Conservation (phyloP, 129 eudicot species). For the Mikania micrantha region DNA sequence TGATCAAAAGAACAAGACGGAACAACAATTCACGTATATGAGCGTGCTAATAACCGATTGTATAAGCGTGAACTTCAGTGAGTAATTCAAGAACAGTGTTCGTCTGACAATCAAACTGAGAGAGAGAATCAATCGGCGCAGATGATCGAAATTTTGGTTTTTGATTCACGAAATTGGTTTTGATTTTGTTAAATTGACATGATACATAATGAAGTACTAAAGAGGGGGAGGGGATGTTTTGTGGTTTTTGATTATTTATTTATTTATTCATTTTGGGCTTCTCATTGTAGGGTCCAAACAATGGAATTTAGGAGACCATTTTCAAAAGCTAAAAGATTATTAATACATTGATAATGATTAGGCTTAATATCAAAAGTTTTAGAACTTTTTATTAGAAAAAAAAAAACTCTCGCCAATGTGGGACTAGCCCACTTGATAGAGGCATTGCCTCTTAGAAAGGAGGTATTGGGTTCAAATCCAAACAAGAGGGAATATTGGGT, state of each 20-base stretch:
- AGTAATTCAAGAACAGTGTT: background rate
- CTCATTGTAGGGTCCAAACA: conserved; percentile 10
- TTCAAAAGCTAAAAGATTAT: background rate
- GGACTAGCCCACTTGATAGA: too few species aligned
- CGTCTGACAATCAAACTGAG: background rate
- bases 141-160: conserved; percentile 10
- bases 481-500: too few species aligned
- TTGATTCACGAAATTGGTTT: conserved; percentile 14
- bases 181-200: conserved; percentile 12
- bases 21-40: conserved; percentile 8
- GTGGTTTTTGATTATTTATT: conserved; percentile 15
- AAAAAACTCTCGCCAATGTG: too few species aligned
- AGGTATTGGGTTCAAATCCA: too few species aligned
- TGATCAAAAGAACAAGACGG: conserved; percentile 21
- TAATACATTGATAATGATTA: too few species aligned
- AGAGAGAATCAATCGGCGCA: conserved; percentile 18
- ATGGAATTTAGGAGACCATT: background rate
- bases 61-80: conserved; percentile 8
- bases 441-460: too few species aligned
- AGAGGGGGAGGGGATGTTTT: conserved; percentile 10
- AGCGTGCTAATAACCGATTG: background rate
- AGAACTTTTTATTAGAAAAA: too few species aligned
- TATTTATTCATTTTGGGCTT: background rate
- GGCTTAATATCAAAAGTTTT: too few species aligned
- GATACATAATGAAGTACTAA: background rate